A percentile compares a stretch with the other conserved stretches of the same genome.
These are phyloP conservation scores for Coffea eugenioides DNA, from an alignment of 257 asterid species.

Conservation along the genomic window DNA sequence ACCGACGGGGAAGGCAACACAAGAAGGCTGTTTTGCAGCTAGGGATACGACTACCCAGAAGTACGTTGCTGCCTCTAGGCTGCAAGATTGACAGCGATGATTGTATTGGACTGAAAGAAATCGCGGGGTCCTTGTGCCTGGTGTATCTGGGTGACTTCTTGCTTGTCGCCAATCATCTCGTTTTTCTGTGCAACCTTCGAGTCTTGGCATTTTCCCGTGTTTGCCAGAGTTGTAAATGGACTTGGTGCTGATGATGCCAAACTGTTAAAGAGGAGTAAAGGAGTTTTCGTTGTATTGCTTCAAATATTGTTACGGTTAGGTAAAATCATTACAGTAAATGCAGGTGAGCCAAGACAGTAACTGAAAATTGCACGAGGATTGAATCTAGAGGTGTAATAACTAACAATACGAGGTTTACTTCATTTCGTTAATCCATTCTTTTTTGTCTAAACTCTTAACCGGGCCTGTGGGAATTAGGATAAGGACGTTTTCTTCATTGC, in stretches of 20 bases:
- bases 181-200: not conserved
- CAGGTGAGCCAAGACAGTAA: not conserved
- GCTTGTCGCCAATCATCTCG: not conserved
- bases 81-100: not conserved
- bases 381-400: not conserved
- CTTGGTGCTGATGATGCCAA: not conserved
- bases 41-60: not conserved
- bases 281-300: not conserved
- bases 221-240: conserved; percentile 14
- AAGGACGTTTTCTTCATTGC: not conserved
- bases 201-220: not conserved
- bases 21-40: not conserved
- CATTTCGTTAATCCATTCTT: not conserved
- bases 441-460: not conserved
- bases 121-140: not conserved
- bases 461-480: not conserved
- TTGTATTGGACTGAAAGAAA: not conserved
- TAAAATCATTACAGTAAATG: not conserved
- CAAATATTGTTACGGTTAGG: not conserved
- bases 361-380: not conserved
- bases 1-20: conserved; percentile 6
- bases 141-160: not conserved
- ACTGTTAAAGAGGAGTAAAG: not conserved
- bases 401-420: not conserved
- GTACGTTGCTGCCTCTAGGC: not conserved